These are phyloP conservation scores for Fusarium pseudoanthophilum DNA, from an alignment of 2,329 filamentous ascomycete species.

Conservation along the genomic window DNA sequence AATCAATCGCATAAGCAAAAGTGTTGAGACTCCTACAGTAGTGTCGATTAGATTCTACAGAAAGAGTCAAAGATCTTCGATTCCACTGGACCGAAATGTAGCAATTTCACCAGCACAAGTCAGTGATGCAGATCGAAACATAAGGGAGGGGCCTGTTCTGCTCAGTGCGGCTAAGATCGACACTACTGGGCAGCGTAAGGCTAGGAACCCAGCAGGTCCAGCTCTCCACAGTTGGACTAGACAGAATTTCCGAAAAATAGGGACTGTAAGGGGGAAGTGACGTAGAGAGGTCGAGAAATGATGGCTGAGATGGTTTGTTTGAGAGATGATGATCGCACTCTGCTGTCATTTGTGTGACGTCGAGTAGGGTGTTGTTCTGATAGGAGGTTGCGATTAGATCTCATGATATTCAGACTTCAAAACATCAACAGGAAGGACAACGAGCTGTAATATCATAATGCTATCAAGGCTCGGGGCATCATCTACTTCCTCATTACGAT, in stretches of 20 bases:
- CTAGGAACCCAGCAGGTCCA: background rate
- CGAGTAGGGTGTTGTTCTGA: too few relatives aligned
- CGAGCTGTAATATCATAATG: accelerated
- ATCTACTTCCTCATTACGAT: background rate
- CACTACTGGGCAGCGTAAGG: background rate
- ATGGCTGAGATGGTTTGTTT: background rate
- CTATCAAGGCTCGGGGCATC: accelerated
- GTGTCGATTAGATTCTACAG: background rate
- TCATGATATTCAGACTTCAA: background rate
- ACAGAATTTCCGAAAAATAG: background rate
- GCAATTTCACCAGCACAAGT: background rate
- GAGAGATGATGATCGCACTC: background rate
- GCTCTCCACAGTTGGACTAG: background rate
- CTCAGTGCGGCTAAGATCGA: background rate
- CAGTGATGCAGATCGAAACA: constrained; percentile 1
- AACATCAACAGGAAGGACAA: background rate
- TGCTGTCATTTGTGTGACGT: background rate
- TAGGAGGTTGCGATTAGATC: too few relatives aligned
- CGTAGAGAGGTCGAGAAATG: background rate
- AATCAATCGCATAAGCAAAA: background rate
- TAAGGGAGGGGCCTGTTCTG: background rate
- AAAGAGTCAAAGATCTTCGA: background rate
- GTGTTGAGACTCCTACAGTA: background rate
- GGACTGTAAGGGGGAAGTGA: constrained; percentile 5
- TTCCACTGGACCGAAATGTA: background rate